Evolutionary conservation across 2,329 filamentous ascomycete genomes (phyloP).

Genomic region (Myriosclerotinia scirpicola): DNA sequence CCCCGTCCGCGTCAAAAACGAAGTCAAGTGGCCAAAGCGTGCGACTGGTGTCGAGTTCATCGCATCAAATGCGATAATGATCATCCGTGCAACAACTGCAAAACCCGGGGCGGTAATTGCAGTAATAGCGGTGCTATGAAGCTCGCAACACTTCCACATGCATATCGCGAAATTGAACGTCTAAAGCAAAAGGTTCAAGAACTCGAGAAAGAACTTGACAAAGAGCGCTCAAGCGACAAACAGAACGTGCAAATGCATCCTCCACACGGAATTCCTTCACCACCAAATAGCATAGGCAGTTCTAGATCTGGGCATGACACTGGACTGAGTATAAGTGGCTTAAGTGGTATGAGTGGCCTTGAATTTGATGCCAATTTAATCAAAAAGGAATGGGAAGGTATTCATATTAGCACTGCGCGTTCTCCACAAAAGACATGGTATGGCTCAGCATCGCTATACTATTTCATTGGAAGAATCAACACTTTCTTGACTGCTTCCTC

Average conservation of each 20-base stretch:
- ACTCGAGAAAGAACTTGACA: constrained; percentile 38
- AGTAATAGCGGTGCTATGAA: constrained; percentile 41
- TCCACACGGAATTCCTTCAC: constrained; percentile 27
- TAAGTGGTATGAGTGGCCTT: constrained; percentile 19
- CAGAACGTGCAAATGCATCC: constrained; percentile 18
- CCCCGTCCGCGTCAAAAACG: constrained; percentile 29
- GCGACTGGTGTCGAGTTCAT: constrained; percentile 46
- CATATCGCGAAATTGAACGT: constrained; percentile 43
- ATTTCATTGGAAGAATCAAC: constrained; percentile 48
- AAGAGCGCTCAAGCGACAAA: constrained; percentile 11
- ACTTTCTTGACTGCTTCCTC: constrained; percentile 42
- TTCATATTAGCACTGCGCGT: constrained; percentile 43
- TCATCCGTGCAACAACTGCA: constrained; percentile 46
- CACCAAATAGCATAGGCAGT: constrained; percentile 21
- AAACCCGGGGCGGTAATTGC: constrained; percentile 42
- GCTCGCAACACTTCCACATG: constrained; percentile 39
- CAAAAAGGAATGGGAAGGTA: constrained; percentile 43
- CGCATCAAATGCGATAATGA: constrained; percentile 47
- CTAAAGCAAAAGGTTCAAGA: constrained; percentile 41
- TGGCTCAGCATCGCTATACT: constrained; percentile 48
- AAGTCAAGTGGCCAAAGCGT: constrained; percentile 42
- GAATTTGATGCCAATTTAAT: constrained; percentile 25
- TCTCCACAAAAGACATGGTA: constrained; percentile 45
- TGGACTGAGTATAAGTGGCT: constrained; percentile 9
- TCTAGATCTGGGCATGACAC: constrained; percentile 8